Base-by-base conservation (phyloP, 108 stramenopile genomes). In the Conticribra weissflogii region DNA sequence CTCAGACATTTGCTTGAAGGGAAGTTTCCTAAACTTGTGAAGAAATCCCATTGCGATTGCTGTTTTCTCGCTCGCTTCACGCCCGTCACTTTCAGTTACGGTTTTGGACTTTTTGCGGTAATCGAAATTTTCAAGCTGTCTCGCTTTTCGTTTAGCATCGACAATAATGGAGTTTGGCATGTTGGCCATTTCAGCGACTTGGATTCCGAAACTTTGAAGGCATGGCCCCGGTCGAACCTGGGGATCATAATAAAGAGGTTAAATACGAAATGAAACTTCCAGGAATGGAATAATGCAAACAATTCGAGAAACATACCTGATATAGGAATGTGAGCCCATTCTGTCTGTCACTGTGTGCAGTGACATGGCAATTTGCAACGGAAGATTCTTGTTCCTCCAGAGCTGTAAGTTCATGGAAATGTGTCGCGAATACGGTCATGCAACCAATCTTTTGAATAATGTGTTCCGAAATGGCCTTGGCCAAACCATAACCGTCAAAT, bases 341-440 rank as follows among this genome's bases (percentile, higher is more conserved):
- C n/a, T 71, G 63, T 41, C 66, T 78, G 59, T 85, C 84, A 7
- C 52, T 60, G 31, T 81, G 79, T 16, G 98, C 97, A 30, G 95
- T 85, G 23, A 99, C 97, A 74, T 98, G 98, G 65, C 87, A 84
- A 76, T 98, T 98, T 53, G 81, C 74, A 17, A 98, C 93, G 1
- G 58, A 68, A 24, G 46, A 55, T 29, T 85, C 62, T 21, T 72
- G 74, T 34, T 82, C 82, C 48, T 82, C 88, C 57, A 92, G 51
- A 3, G 82, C 83, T 3, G 98, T 98, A 31, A 99, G 75, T 76
- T 99, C 99, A 73, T 99, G 99, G 66, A 99, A 99, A 78, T 99
- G 99, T 0, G 99, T 99, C 1, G 99, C 98, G 77, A 99, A 99
- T 17, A 99, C 92, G 25, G 87, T 86, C 57, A 90, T 78, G 68